These are phyloP conservation scores for Dalechampia spathulata DNA, from an alignment of 441 rosid species.

Conservation along the genomic window DNA sequence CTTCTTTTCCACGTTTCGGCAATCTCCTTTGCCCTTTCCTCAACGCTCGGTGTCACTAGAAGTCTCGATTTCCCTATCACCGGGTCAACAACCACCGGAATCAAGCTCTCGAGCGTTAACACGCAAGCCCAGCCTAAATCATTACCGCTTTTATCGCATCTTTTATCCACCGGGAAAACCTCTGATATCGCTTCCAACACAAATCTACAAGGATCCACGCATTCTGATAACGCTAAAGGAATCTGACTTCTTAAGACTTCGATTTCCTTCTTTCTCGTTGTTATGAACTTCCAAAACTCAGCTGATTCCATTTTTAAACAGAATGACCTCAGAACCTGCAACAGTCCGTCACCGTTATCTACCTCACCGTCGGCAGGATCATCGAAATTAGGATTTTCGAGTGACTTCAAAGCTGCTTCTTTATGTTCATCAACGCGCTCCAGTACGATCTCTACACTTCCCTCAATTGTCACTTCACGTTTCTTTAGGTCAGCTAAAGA, in stretches of 20 bases:
- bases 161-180: slow-evolving; percentile 86
- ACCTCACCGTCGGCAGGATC: slow-evolving; percentile 62
- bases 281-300: slow-evolving; percentile 74
- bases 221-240: slow-evolving; percentile 63
- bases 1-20: slow-evolving; percentile 94
- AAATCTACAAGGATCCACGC: slow-evolving; percentile 85
- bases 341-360: slow-evolving; percentile 68
- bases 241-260: slow-evolving; percentile 58
- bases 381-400: slow-evolving; percentile 22
- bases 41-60: slow-evolving; percentile 66
- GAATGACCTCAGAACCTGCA: slow-evolving; percentile 34
- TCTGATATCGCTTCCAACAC: slow-evolving; percentile 84
- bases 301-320: slow-evolving; percentile 70
- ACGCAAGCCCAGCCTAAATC: slow-evolving; percentile 99
- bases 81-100: slow-evolving; percentile 85
- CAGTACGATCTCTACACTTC: slow-evolving; percentile 71
- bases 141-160: slow-evolving; percentile 37
- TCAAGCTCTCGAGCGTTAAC: slow-evolving; percentile 71
- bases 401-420: slow-evolving; percentile 39
- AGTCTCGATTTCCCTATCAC: slow-evolving; percentile 70
- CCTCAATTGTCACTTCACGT: slow-evolving; percentile 83
- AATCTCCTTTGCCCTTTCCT: slow-evolving; percentile 64
- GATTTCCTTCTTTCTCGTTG: slow-evolving; percentile 71
- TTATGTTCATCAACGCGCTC: slow-evolving; percentile 47
- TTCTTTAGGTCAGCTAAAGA: slow-evolving; percentile 63